Base-by-base conservation (phyloP, 441 rosid genomes). In the Adansonia gregorii region DNA sequence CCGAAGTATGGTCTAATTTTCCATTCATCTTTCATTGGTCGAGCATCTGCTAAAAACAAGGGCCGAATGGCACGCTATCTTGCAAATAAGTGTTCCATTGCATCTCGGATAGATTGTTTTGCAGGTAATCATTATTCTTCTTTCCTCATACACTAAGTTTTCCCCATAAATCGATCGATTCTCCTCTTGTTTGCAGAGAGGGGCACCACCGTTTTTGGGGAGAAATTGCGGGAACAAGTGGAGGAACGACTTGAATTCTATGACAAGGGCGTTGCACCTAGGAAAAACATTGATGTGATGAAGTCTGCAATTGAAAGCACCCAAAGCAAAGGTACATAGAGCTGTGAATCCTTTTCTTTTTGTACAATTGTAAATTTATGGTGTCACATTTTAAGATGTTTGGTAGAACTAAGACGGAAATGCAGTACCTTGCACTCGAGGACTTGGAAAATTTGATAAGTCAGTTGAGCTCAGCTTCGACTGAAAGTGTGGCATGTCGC, bases 11-110 rank as follows among this genome's bases (percentile, higher is more conserved):
- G 98, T 51, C 86, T 94, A 79, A 94, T 96, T 74, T 96, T 94
- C 87, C 99, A 96, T 82, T 96, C 98, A 20, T 93, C 98, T 15
- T 96, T 93, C 79, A 96, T 96, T 81, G 99, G 98, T n/a, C 90
- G 98, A 67, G 98, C 99, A 46, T 88, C 98, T 83, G 91, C 99
- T 11, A 88, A 87, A 75, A 96, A 94, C 90, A 96, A 96, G 88
- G 99, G 99, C 0, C 89, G 98, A 66, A 90, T 96, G 86, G 98
- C 98, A 72, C 98, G 99, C 27, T 94, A 84, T 80, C 93, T 94
- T 54, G 99, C 98, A 41, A 96, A 96, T 84, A 96, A 96, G 82
- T 96, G 99, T 82, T 96, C 98, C 2, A 93, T 96, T 51, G 99
- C 98, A 12, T 88, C 98, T 45, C 87, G 99, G 14, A 96, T 94